A percentile compares a stretch with the other conserved stretches of the same genome.
Evolutionary conservation across 257 asterid species (phyloP).

Genomic region (Scutellaria barbata): DNA sequence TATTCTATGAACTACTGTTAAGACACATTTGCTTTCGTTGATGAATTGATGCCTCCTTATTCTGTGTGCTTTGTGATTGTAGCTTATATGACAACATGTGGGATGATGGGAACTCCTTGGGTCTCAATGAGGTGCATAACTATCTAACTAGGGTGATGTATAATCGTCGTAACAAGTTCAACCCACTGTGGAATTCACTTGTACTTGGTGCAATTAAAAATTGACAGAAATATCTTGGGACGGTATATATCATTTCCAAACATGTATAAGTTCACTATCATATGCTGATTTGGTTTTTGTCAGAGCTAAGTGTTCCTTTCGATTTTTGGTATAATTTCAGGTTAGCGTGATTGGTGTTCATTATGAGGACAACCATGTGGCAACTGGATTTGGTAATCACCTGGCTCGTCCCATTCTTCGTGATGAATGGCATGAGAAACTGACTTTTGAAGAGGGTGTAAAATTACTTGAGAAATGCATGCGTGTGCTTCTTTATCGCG

Average conservation of each 20-base stretch:
- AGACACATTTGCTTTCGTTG: not conserved
- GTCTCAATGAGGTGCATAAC: constrained; percentile 93
- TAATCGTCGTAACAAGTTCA: constrained; percentile 95
- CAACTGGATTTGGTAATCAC: constrained; percentile 96
- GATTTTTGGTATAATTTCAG: constrained; percentile 41
- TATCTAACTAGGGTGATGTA: constrained; percentile 85
- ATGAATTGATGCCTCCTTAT: constrained; percentile 12
- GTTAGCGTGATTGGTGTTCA: constrained; percentile 97
- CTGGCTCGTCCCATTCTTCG: constrained; percentile 88
- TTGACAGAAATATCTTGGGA: constrained; percentile 91
- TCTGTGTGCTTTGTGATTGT: constrained; percentile 37
- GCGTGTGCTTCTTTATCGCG: constrained; percentile 95
- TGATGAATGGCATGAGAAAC: constrained; percentile 82
- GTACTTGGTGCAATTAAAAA: constrained; percentile 94
- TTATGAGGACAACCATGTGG: constrained; percentile 80
- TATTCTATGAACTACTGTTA: not conserved
- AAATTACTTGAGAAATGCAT: constrained; percentile 84
- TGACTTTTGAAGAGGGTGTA: constrained; percentile 92
- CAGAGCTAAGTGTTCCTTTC: not conserved
- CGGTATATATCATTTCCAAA: constrained; percentile 48
- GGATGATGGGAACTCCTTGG: constrained; percentile 97
- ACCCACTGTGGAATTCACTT: constrained; percentile 88
- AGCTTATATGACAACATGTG: constrained; percentile 89
- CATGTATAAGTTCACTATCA: not conserved
- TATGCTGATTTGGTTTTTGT: constrained; percentile 15